These are phyloP conservation scores for Podospora tetraspora DNA, from an alignment of 495 filamentous ascomycete genomes.

Conservation along the genomic window DNA sequence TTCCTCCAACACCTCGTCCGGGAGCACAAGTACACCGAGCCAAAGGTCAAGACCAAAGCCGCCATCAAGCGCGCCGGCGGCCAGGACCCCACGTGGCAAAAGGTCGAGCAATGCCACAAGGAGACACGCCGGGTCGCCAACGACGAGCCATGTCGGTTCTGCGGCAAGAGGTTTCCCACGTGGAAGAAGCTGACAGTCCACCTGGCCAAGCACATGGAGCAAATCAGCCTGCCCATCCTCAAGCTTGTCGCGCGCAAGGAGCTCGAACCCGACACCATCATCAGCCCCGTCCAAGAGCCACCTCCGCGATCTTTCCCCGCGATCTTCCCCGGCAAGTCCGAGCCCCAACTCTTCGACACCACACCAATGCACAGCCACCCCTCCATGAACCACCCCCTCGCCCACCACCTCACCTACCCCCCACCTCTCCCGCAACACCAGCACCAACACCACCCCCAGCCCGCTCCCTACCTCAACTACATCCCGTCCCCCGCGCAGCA, in stretches of 20 bases:
- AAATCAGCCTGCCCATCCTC: constrained; percentile 81
- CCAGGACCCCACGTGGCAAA: constrained; percentile 62
- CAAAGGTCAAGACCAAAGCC: constrained; percentile 57
- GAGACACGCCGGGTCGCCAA: constrained; percentile 60
- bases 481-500: not conserved
- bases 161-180: constrained; percentile 69
- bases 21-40: constrained; percentile 85
- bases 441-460: not conserved
- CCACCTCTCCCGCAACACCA: not conserved
- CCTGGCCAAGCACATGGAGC: constrained; percentile 95
- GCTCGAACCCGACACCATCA: constrained; percentile 55
- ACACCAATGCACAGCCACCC: constrained; percentile 8
- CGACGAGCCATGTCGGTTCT: constrained; percentile 89
- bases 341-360: constrained; percentile 22
- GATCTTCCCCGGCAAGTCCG: constrained; percentile 30
- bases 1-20: constrained; percentile 93
- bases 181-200: constrained; percentile 96
- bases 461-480: not conserved
- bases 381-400: constrained; percentile 8
- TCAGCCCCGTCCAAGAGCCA: constrained; percentile 57
- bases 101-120: constrained; percentile 74
- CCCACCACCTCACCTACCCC: constrained; percentile 6
- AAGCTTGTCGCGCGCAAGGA: constrained; percentile 59
- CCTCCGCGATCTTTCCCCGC: constrained; percentile 38
- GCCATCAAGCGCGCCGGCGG: constrained; percentile 50